These are phyloP conservation scores for Inga oerstediana DNA, from an alignment of 306 rosid species.

Conservation along the genomic window DNA sequence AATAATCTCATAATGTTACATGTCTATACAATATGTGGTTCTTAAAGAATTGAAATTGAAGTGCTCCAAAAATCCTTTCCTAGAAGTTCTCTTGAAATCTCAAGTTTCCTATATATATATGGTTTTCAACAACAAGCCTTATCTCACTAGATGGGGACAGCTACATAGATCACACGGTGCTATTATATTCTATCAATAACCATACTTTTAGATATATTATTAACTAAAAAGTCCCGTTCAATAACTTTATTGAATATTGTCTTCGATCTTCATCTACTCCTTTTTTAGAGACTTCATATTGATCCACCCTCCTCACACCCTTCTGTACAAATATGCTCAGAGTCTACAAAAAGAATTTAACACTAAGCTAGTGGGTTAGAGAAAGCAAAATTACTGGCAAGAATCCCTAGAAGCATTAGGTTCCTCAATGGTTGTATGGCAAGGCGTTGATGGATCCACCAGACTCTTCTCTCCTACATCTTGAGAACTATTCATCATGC, in stretches of 20 bases:
- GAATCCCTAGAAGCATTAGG: slow-evolving; percentile 34
- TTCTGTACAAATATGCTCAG: slow-evolving; percentile 44
- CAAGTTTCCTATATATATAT: slow-evolving; percentile 42
- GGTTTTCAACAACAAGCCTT: not conserved
- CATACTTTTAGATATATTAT: no score
- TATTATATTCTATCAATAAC: no score
- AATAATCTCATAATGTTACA: slow-evolving; percentile 2
- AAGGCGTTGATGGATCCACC: slow-evolving; percentile 33
- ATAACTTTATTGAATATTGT: not conserved
- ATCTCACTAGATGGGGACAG: not conserved
- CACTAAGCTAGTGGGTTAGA: slow-evolving; percentile 41
- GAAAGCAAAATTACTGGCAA: slow-evolving; percentile 34
- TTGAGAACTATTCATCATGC: slow-evolving; percentile 30
- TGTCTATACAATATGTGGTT: slow-evolving; percentile 37
- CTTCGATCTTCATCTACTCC: no score
- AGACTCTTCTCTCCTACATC: slow-evolving; percentile 30
- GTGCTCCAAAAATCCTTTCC: slow-evolving; percentile 30
- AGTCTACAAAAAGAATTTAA: slow-evolving; percentile 33
- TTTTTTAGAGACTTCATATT: not conserved
- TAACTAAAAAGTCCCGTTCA: not conserved
- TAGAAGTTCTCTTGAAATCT: slow-evolving; percentile 26
- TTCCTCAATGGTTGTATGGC: slow-evolving; percentile 39
- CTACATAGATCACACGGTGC: no score
- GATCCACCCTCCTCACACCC: not conserved
- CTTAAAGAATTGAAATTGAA: slow-evolving; percentile 39